A percentile compares a stretch with the other conserved stretches of the same genome.
These are phyloP conservation scores for Antarctomyces pellizariae DNA, from an alignment of 495 filamentous ascomycete species.

Conservation along the genomic window DNA sequence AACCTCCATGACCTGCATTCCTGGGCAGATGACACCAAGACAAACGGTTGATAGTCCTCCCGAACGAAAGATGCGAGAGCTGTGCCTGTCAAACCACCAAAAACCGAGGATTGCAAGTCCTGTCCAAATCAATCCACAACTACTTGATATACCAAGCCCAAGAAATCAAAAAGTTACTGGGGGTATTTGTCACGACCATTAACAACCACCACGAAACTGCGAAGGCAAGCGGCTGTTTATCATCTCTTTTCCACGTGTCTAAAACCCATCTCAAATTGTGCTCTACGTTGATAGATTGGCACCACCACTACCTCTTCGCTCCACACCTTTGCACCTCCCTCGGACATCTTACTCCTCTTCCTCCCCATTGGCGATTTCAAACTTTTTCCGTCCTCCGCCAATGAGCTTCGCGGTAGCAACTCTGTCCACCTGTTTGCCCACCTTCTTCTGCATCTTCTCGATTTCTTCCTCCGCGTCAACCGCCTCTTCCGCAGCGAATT, in stretches of 20 bases:
- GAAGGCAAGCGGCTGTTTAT: neutral
- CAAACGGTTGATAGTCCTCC: no score
- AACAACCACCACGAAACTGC: conserved; percentile 2
- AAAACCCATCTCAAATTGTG: conserved; percentile 3
- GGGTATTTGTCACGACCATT: no score
- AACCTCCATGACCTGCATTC: no score
- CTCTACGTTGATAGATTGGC: conserved; percentile 3
- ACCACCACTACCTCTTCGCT: conserved; percentile 5
- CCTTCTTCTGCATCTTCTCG: conserved; percentile 85
- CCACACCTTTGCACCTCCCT: conserved; percentile 7
- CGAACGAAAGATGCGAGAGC: no score
- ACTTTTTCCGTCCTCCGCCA: conserved; percentile 61
- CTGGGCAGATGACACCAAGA: no score
- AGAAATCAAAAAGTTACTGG: no score
- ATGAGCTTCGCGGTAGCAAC: conserved; percentile 73
- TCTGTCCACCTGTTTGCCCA: conserved; percentile 64
- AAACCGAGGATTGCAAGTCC: no score
- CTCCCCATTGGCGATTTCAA: conserved; percentile 53
- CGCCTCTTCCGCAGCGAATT: conserved; percentile 68
- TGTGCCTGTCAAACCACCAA: no score
- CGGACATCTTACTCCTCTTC: conserved; percentile 33
- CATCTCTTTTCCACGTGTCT: neutral
- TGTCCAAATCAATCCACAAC: no score
- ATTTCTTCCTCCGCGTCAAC: conserved; percentile 90
- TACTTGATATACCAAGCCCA: no score